A percentile compares a stretch with the other conserved stretches of the same genome.
These are phyloP conservation scores for Biscogniauxia sp. DNA, from an alignment of 2,329 filamentous ascomycete genomes.

Conservation along the genomic window DNA sequence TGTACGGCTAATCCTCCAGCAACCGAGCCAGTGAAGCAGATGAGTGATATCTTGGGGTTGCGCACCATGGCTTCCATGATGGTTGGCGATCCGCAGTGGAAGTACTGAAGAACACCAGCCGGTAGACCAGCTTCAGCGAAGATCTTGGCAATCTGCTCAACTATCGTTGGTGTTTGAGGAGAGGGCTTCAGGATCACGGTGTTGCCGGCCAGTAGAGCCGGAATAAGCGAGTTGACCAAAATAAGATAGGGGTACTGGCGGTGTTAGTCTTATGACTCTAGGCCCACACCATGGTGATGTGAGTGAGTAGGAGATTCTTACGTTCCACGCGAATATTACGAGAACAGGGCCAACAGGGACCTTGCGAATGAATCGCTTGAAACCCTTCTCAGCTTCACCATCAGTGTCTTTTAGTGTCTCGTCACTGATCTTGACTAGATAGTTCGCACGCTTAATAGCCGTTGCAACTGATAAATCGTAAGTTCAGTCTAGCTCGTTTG, in stretches of 20 bases:
- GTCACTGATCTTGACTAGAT: conserved; percentile 78
- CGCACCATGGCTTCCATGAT: conserved; percentile 77
- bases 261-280: conserved; percentile 11
- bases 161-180: conserved; percentile 90
- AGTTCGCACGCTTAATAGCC: conserved; percentile 80
- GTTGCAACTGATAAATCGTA: conserved; percentile 57
- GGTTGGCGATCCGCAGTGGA: conserved; percentile 79
- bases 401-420: conserved; percentile 76
- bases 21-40: conserved; percentile 94
- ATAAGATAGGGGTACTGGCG: conserved; percentile 88
- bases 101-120: conserved; percentile 81
- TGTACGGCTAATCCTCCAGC: conserved; percentile 84
- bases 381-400: conserved; percentile 81
- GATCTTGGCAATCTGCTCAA: conserved; percentile 74
- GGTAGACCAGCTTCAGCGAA: conserved; percentile 82
- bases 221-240: conserved; percentile 87
- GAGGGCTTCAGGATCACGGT: conserved; percentile 92
- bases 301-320: conserved; percentile 42
- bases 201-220: conserved; percentile 87
- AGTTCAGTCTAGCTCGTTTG: conserved; percentile 2
- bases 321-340: conserved; percentile 94
- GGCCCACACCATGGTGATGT: not conserved
- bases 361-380: conserved; percentile 87
- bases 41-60: conserved; percentile 71
- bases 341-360: conserved; percentile 84